Evolutionary conservation across 2,329 filamentous ascomycete species (phyloP).

Genomic region (Alternaria dauci): DNA sequence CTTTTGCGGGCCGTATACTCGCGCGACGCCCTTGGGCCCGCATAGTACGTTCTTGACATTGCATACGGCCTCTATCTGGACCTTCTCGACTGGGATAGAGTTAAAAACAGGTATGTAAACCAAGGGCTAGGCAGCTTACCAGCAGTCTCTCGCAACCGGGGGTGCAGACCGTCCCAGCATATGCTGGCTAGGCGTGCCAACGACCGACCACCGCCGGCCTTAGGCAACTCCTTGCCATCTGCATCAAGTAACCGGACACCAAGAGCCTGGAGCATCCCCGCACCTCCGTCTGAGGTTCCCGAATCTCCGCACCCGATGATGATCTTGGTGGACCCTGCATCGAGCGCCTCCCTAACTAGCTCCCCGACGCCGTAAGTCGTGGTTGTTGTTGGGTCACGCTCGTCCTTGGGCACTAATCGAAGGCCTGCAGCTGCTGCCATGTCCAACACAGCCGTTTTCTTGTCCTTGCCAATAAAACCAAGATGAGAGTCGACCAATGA

Average conservation of each 20-base stretch:
- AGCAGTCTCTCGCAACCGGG: conserved; percentile 41
- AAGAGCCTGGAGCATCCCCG: conserved; percentile 64
- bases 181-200: conserved; percentile 52
- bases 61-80: conserved; percentile 60
- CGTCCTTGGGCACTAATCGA: conserved; percentile 56
- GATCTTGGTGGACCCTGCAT: conserved; percentile 57
- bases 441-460: conserved; percentile 59
- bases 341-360: conserved; percentile 57
- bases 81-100: conserved; percentile 27
- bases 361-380: conserved; percentile 63
- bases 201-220: conserved; percentile 54
- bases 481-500: conserved; percentile 56
- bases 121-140: conserved; percentile 20
- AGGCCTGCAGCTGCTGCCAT: conserved; percentile 64
- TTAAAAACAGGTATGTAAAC: conserved; percentile 5
- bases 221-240: conserved; percentile 50
- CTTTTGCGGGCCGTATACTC: conserved; percentile 63
- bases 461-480: conserved; percentile 53
- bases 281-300: conserved; percentile 63
- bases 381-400: conserved; percentile 58
- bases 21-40: conserved; percentile 59
- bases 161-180: conserved; percentile 53
- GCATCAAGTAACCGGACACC: conserved; percentile 56
- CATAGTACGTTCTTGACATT: conserved; percentile 63
- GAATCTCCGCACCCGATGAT: conserved; percentile 64